These are phyloP conservation scores for Ophiosphaerella korrae DNA, from an alignment of 2,329 filamentous ascomycete genomes.

Conservation along the genomic window DNA sequence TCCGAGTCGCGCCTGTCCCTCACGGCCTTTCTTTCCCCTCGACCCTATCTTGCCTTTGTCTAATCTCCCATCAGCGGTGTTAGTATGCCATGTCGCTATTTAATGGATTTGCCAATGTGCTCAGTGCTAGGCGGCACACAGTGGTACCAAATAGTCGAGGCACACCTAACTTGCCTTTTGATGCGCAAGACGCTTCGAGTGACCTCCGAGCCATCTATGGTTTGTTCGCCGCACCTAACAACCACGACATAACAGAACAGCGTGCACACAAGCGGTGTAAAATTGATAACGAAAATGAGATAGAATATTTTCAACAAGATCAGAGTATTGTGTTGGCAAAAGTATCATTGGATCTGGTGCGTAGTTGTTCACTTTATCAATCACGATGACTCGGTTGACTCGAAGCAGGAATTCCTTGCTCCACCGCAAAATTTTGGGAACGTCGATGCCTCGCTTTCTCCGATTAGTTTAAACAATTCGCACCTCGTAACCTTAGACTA, in stretches of 20 bases:
- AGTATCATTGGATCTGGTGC: slow-evolving; percentile 33
- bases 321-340: slow-evolving; percentile 38
- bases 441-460: background rate
- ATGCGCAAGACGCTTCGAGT: slow-evolving; percentile 15
- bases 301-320: slow-evolving; percentile 13
- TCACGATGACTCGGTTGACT: slow-evolving; percentile 7
- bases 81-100: slow-evolving; percentile 22
- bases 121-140: slow-evolving; percentile 3
- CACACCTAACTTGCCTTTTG: background rate
- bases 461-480: background rate
- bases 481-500: slow-evolving; percentile 28
- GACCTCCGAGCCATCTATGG: slow-evolving; percentile 14
- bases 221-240: slow-evolving; percentile 20
- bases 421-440: slow-evolving; percentile 2
- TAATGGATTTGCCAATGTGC: slow-evolving; percentile 23
- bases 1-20: slow-evolving; percentile 3
- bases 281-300: slow-evolving; percentile 12
- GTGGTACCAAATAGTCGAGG: background rate
- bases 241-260: slow-evolving; percentile 7
- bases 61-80: background rate
- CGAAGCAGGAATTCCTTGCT: slow-evolving; percentile 5
- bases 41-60: background rate
- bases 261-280: slow-evolving; percentile 38
- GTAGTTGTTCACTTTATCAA: slow-evolving; percentile 4
- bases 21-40: slow-evolving; percentile 1